Conservation (phyloP, 2,329 filamentous ascomycete genomes). For the Paracamarosporium sp. region DNA sequence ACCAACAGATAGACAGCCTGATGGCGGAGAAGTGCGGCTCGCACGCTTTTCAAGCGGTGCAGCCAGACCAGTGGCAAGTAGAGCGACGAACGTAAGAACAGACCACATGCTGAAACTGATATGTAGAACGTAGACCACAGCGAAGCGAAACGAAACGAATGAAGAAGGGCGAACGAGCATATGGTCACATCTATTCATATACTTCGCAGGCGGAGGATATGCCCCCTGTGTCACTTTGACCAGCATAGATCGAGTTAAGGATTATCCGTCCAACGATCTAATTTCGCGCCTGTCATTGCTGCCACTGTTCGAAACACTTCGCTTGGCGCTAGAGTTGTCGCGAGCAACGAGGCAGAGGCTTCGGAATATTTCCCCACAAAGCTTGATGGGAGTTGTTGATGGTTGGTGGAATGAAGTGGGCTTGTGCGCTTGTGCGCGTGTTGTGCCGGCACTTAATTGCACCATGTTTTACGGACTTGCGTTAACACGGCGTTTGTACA, state of each 20-base stretch:
- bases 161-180: background rate
- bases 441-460: slow-evolving; percentile 7
- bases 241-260: background rate
- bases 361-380: slow-evolving; percentile 3
- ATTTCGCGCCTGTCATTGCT: slow-evolving; percentile 13
- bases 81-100: slow-evolving; percentile 25
- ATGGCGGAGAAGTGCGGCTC: slow-evolving; percentile 54
- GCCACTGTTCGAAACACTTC: background rate
- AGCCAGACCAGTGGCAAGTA: slow-evolving; percentile 27
- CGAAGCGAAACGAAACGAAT: slow-evolving; percentile 1
- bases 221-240: background rate
- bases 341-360: background rate
- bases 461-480: background rate
- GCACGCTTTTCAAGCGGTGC: slow-evolving; percentile 32
- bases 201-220: background rate
- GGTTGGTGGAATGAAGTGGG: slow-evolving; percentile 12
- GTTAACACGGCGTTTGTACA: background rate
- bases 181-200: background rate
- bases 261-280: background rate
- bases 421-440: background rate
- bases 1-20: slow-evolving; percentile 60
- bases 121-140: background rate
- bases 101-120: slow-evolving; percentile 10
- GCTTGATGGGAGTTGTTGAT: background rate
- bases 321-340: background rate